These are phyloP conservation scores for Leucosporidium creatinivorum DNA, from an alignment of 768 basidiomycete genomes.

Conservation along the genomic window DNA sequence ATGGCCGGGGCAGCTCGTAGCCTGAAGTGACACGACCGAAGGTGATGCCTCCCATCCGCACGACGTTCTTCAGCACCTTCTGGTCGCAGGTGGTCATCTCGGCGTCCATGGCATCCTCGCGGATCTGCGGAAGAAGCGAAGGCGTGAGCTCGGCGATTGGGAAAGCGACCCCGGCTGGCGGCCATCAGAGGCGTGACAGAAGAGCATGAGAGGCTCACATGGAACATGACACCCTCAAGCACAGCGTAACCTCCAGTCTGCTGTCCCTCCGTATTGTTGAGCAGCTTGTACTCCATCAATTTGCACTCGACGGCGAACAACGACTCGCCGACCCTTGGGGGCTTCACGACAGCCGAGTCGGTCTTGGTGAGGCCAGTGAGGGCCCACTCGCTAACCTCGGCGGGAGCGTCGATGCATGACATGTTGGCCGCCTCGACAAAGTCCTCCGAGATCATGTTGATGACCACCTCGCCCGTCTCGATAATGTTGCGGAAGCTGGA, in stretches of 20 bases:
- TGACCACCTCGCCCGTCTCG: conserved; percentile 59
- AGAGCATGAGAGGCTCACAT: too few species aligned
- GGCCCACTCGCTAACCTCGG: conserved; percentile 41
- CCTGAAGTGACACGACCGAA: background rate
- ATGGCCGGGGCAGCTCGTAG: background rate
- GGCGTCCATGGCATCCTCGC: background rate
- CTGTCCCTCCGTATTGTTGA: background rate
- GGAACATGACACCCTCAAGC: background rate
- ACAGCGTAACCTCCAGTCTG: background rate
- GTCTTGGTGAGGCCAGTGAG: conserved; percentile 18
- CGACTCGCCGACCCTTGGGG: conserved; percentile 41
- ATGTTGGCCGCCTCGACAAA: conserved; percentile 44
- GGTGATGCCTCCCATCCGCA: background rate
- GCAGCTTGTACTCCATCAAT: background rate
- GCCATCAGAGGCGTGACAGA: too few species aligned
- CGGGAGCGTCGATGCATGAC: conserved; percentile 39
- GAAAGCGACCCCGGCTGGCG: too few species aligned
- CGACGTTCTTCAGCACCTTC: background rate
- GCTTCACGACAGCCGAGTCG: conserved; percentile 36
- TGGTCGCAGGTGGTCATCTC: background rate
- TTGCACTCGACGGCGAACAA: background rate
- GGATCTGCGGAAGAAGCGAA: background rate
- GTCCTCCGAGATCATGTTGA: conserved; percentile 62
- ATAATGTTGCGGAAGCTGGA: conserved; percentile 51
- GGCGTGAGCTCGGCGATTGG: background rate